Evolutionary conservation across 2,329 filamentous ascomycete species (phyloP), one percentile per base, ranked within the genome.

Genomic region (Cladorrhinum sp.): DNA sequence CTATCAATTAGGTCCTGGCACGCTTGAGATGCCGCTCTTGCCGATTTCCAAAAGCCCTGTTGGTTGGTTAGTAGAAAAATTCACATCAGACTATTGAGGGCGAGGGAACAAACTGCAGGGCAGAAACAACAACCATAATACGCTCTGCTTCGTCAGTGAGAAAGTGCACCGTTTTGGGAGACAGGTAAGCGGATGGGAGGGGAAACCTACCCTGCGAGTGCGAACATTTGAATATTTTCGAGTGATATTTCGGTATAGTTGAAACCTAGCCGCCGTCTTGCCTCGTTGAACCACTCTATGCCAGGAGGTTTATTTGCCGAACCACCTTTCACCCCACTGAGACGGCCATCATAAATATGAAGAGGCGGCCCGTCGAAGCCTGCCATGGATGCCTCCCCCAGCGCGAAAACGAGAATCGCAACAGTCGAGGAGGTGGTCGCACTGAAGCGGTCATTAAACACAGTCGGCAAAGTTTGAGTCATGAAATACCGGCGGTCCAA

Each of bases 31-130:
- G 85, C 84, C 18, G 77, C 77, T 2, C 79, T 79, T 5, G 78
- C 79, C 72, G 83, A 80, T 57, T 82, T 78, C 84, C 85, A 87
- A 64, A 84, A 85, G 62, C 86, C 84, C 80, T 86, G 60, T 10
- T 7, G n/a, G 3, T 9, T 25, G 16, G 50, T 60, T 25, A 61
- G 61, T 25, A 48, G 10, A 8, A 22, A 20, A 10, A 25, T 18
- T n/a, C 56, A n/a, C 3, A 38, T 24, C 20, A 20, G 2, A 23
- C 24, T 7, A 9, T 7, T 1, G 5, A n/a, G 22, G 18, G 9
- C 16, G 2, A 50, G 49, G 7, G 2, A 8, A 71, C 76, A 62
- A 72, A 84, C 82, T 66, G 79, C 70, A 61, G 82, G 78, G 61
- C 78, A 75, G 38, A 76, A 82, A 62, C 81, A 84, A 23, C 78